These are phyloP conservation scores for Fermentozyma sake DNA, from an alignment of 1,139 yeast species.

Conservation along the genomic window DNA sequence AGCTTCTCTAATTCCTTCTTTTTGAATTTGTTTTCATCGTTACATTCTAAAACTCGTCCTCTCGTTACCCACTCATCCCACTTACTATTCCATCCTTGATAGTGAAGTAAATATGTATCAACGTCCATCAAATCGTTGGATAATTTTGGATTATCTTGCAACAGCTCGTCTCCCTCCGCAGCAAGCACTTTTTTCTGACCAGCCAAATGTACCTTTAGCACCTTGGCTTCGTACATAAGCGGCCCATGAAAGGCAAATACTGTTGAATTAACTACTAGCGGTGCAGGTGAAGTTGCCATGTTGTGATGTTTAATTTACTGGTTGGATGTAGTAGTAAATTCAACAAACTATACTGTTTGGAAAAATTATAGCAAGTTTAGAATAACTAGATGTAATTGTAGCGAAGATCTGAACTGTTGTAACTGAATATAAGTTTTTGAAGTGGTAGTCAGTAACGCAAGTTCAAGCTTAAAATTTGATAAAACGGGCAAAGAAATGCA, in stretches of 20 bases:
- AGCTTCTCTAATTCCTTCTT: conserved; percentile 59
- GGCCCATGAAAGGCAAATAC: conserved; percentile 93
- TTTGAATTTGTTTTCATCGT: conserved; percentile 61
- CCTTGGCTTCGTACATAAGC: conserved; percentile 81
- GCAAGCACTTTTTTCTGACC: conserved; percentile 37
- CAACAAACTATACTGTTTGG: no score
- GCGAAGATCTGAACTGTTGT: no score
- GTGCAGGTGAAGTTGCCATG: no score
- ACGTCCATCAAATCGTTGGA: conserved; percentile 28
- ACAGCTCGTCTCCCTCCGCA: conserved; percentile 34
- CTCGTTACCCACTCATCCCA: conserved; percentile 96
- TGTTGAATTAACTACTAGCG: conserved; percentile 24
- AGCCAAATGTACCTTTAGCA: conserved; percentile 60
- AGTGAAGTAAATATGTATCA: conserved; percentile 69
- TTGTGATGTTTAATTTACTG: no score
- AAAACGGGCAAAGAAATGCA: no score
- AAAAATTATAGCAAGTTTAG: no score
- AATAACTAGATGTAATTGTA: no score
- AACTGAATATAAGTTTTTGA: no score
- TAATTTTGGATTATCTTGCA: conserved; percentile 34
- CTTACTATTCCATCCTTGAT: conserved; percentile 91
- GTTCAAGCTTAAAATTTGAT: no score
- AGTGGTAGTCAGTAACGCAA: no score
- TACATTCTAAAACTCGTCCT: conserved; percentile 64
- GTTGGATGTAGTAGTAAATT: no score